Evolutionary conservation across 176 grass and related monocot genomes (phyloP).

Genomic region (Aegilops bicornis): DNA sequence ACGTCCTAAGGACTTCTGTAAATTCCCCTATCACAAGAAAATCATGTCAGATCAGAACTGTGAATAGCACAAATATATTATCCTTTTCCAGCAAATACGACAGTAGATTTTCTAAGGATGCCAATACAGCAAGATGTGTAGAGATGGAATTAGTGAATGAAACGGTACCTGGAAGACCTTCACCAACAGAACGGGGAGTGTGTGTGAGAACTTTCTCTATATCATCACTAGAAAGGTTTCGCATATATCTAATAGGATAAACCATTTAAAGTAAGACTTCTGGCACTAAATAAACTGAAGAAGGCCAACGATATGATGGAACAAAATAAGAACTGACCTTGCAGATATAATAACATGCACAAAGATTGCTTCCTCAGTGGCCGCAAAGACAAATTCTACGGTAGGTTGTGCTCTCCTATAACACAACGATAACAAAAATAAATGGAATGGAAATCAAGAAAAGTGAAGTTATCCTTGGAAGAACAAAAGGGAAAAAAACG

Average conservation of each 20-base stretch:
- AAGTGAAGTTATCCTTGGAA: conserved; percentile 13
- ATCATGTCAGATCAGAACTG: neutral
- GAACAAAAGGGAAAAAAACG: neutral
- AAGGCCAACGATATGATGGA: conserved; percentile 15
- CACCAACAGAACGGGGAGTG: conserved; percentile 58
- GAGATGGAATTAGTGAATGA: conserved; percentile 17
- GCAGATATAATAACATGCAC: conserved; percentile 90
- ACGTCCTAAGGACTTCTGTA: neutral
- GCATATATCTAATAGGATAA: conserved; percentile 68
- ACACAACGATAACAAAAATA: conserved; percentile 41
- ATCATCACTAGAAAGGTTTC: conserved; percentile 83
- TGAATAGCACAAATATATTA: neutral
- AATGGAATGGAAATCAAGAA: conserved; percentile 35
- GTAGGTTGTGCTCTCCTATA: conserved; percentile 83
- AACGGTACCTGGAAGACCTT: conserved; percentile 86
- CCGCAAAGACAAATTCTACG: conserved; percentile 93
- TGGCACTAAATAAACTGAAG: conserved; percentile 28
- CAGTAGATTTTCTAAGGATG: neutral
- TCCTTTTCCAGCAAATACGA: neutral
- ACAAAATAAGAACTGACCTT: conserved; percentile 48
- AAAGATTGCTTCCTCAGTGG: conserved; percentile 95
- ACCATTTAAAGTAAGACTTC: conserved; percentile 20
- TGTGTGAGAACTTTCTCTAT: conserved; percentile 90
- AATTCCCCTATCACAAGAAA: neutral
- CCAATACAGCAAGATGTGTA: conserved; percentile 4